phyloP scores from a whole-genome alignment of 805 yeast genomes.

The Kluyveromyces lactis region DNA sequence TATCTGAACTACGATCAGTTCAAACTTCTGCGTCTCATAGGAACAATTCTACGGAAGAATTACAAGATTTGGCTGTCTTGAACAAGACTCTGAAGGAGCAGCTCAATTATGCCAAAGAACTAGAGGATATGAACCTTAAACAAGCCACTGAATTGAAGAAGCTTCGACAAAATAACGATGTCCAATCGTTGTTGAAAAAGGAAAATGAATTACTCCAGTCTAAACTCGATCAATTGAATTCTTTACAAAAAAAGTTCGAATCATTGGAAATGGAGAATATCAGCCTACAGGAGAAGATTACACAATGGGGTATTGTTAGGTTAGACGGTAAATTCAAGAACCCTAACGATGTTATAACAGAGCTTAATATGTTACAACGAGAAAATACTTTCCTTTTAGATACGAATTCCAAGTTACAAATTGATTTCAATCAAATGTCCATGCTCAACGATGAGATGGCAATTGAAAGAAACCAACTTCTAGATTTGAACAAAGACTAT shows the following conservation, averaged over 20 bases:
- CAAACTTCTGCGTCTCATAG: constrained; percentile 31
- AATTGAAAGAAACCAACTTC: constrained; percentile 32
- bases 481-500: constrained; percentile 21
- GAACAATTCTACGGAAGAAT: constrained; percentile 25
- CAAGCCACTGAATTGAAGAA: constrained; percentile 45
- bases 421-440: constrained; percentile 20
- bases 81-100: constrained; percentile 35
- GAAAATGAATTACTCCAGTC: constrained; percentile 29
- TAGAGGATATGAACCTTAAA: constrained; percentile 45
- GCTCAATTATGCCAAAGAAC: constrained; percentile 35
- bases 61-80: constrained; percentile 27
- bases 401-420: constrained; percentile 22
- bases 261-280: constrained; percentile 44
- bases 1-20: constrained; percentile 25
- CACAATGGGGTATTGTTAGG: constrained; percentile 39
- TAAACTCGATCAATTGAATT: constrained; percentile 36
- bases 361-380: constrained; percentile 33
- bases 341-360: constrained; percentile 33
- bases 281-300: constrained; percentile 37
- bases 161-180: constrained; percentile 29
- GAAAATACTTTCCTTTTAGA: constrained; percentile 31
- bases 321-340: constrained; percentile 15
- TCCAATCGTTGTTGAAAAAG: constrained; percentile 18
- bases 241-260: constrained; percentile 37
- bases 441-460: constrained; percentile 28